Evolutionary conservation across 768 basidiomycete genomes (phyloP).

Genomic region (Auricularia auricula-judae): DNA sequence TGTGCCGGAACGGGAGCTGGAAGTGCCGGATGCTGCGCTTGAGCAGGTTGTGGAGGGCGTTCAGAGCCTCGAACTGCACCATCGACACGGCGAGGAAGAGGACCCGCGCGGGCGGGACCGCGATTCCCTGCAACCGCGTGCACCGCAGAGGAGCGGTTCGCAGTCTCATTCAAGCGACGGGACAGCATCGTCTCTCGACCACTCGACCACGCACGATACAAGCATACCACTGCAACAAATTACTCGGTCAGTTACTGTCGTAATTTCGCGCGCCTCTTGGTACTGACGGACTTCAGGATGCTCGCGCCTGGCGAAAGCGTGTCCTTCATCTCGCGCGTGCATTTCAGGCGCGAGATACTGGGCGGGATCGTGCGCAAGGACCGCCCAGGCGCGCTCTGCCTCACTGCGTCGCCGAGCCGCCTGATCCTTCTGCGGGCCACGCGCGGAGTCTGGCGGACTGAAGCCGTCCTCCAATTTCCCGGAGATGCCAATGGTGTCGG

Average conservation of each 20-base stretch:
- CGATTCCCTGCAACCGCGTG: neutral
- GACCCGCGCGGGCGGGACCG: neutral
- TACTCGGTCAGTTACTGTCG: neutral
- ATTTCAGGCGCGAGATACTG: neutral
- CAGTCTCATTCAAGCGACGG: neutral
- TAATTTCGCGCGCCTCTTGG: neutral
- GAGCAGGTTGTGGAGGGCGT: neutral
- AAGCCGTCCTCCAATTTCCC: neutral
- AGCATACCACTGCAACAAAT: neutral
- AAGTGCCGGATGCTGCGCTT: constrained; percentile 2
- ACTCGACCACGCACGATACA: neutral
- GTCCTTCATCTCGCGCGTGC: neutral
- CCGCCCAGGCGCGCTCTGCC: neutral
- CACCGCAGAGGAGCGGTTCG: neutral
- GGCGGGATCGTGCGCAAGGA: neutral
- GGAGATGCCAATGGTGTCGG: neutral
- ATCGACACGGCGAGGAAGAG: neutral
- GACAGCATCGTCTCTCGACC: neutral
- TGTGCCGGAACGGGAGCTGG: neutral
- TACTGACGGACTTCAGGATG: neutral
- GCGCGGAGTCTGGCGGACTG: neutral
- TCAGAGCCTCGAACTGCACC: neutral
- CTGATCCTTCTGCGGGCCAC: neutral
- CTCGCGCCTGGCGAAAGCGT: neutral
- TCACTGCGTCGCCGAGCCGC: neutral